phyloP scores from a whole-genome alignment of 768 basidiomycete species.

The Leccinum variicolor region DNA sequence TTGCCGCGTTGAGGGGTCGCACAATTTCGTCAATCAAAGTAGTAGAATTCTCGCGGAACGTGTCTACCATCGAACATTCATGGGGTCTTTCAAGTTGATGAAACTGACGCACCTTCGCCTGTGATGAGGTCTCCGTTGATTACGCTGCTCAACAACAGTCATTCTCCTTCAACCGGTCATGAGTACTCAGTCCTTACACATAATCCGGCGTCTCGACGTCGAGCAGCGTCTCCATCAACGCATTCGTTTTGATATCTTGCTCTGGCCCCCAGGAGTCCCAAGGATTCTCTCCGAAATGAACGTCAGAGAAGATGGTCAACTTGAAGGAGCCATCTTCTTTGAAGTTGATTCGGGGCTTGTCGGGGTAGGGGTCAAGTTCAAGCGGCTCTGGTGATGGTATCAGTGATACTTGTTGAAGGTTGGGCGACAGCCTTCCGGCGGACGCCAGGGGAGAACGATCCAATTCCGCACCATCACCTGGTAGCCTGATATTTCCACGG shows the following conservation, averaged over 20 bases:
- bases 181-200: constrained; percentile 44
- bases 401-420: not conserved
- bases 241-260: constrained; percentile 62
- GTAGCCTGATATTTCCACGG: not conserved
- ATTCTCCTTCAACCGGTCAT: not conserved
- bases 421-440: not conserved
- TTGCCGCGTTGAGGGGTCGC: constrained; percentile 51
- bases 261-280: constrained; percentile 65
- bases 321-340: constrained; percentile 61
- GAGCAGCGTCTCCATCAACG: constrained; percentile 55
- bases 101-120: constrained; percentile 50
- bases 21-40: constrained; percentile 62
- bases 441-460: not conserved
- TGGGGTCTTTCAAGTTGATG: not conserved
- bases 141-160: constrained; percentile 39
- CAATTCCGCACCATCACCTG: not conserved
- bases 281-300: constrained; percentile 76
- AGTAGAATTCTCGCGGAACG: constrained; percentile 66
- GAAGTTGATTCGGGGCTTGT: constrained; percentile 54
- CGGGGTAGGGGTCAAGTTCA: constrained; percentile 39
- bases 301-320: constrained; percentile 68
- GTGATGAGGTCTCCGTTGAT: constrained; percentile 75
- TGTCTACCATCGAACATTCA: constrained; percentile 39
- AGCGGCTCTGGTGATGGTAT: not conserved
- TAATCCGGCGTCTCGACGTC: constrained; percentile 62